These are phyloP conservation scores for Trichoderma afroharzianum DNA, from an alignment of 2,329 filamentous ascomycete species.

Conservation along the genomic window DNA sequence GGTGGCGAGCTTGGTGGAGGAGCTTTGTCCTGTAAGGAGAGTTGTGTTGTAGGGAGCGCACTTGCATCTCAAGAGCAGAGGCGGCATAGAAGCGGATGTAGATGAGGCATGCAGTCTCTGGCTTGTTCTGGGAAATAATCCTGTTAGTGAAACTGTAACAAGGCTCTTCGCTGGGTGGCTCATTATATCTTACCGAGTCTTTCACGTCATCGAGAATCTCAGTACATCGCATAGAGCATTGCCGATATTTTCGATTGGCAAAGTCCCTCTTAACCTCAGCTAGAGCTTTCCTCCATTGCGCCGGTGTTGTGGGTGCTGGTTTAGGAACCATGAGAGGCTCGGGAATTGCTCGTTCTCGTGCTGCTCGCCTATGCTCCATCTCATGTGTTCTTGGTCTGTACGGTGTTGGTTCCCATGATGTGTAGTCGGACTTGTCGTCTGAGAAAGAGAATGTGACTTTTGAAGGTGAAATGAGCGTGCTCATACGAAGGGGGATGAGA, in stretches of 20 bases:
- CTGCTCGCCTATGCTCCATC: not conserved
- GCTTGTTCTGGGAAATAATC: slow-evolving; percentile 14
- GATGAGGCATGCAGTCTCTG: slow-evolving; percentile 54
- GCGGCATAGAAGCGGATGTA: slow-evolving; percentile 62
- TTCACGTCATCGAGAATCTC: slow-evolving; percentile 50
- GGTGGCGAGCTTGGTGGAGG: slow-evolving; percentile 48
- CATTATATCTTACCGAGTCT: slow-evolving; percentile 37
- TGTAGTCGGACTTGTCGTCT: not conserved
- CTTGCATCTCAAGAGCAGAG: slow-evolving; percentile 55
- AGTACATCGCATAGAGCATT: slow-evolving; percentile 50
- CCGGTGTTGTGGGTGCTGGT: slow-evolving; percentile 40
- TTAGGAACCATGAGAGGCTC: slow-evolving; percentile 23
- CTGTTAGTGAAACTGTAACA: not conserved
- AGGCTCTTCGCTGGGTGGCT: not conserved
- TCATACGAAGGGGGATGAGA: slow-evolving; percentile 32
- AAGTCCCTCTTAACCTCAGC: slow-evolving; percentile 54
- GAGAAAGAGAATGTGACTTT: slow-evolving; percentile 7
- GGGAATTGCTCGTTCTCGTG: slow-evolving; percentile 18
- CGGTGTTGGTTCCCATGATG: not conserved
- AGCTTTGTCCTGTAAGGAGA: slow-evolving; percentile 46
- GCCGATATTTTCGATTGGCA: slow-evolving; percentile 47
- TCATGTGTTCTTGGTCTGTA: not conserved
- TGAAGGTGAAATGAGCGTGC: slow-evolving; percentile 14
- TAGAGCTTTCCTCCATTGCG: slow-evolving; percentile 51
- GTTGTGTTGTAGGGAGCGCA: slow-evolving; percentile 43